phyloP scores from a whole-genome alignment of 805 yeast species.

The Ogataea corticis region DNA sequence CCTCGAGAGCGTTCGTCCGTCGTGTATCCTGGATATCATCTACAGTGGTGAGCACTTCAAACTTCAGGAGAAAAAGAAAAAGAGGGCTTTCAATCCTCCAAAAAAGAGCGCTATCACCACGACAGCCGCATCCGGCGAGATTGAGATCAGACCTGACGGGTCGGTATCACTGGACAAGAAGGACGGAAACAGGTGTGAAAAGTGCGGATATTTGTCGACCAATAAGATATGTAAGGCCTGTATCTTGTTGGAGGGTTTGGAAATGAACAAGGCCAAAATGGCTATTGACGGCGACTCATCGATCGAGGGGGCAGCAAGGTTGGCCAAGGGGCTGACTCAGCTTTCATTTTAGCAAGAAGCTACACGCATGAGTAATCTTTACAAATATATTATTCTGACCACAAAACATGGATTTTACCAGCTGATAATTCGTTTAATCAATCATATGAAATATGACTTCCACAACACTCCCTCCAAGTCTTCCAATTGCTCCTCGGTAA shows the following conservation, averaged over 20 bases:
- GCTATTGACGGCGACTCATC: slow-evolving; percentile 51
- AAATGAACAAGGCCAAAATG: slow-evolving; percentile 69
- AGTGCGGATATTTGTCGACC: slow-evolving; percentile 89
- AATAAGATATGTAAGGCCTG: slow-evolving; percentile 94
- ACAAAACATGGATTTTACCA: no score
- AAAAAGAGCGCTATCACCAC: slow-evolving; percentile 28
- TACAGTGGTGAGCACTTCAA: slow-evolving; percentile 88
- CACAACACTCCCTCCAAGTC: slow-evolving; percentile 93
- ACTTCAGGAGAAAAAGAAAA: slow-evolving; percentile 56
- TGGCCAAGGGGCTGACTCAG: slow-evolving; percentile 61
- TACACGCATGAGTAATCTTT: no score
- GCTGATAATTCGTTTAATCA: background rate
- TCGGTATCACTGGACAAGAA: slow-evolving; percentile 46
- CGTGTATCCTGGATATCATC: slow-evolving; percentile 91
- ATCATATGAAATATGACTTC: slow-evolving; percentile 79
- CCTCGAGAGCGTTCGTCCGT: slow-evolving; percentile 85
- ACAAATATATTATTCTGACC: no score
- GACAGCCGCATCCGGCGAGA: slow-evolving; percentile 36
- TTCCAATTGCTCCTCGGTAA: slow-evolving; percentile 76
- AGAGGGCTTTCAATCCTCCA: slow-evolving; percentile 28
- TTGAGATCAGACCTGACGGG: slow-evolving; percentile 62
- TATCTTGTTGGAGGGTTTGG: slow-evolving; percentile 79
- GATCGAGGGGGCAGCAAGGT: slow-evolving; percentile 63
- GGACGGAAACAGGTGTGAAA: slow-evolving; percentile 78
- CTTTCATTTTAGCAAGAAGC: slow-evolving; percentile 70